Conservation (phyloP, 1,284 basidiomycete genomes). For the Cerrena zonata region DNA sequence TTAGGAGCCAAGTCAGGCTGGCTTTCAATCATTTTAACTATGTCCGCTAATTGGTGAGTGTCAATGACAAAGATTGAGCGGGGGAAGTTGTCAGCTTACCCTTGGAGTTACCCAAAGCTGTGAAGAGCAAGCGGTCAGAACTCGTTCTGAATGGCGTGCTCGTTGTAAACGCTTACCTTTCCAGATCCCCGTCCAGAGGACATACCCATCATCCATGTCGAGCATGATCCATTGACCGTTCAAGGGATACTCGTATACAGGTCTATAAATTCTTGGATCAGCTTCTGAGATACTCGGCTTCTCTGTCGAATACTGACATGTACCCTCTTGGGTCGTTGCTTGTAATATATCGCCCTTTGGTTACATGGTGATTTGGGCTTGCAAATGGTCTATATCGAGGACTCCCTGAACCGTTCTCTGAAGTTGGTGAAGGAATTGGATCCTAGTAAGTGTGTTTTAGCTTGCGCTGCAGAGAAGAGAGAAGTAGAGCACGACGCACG, state of each 20-base stretch:
- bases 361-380: conserved; percentile 72
- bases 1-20: conserved; percentile 77
- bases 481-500: conserved; percentile 15
- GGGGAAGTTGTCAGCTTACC: conserved; percentile 34
- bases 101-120: conserved; percentile 80
- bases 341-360: conserved; percentile 79
- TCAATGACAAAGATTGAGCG: conserved; percentile 9
- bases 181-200: conserved; percentile 84
- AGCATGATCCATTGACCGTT: conserved; percentile 90
- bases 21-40: conserved; percentile 83
- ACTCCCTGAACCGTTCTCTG: conserved; percentile 30
- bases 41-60: conserved; percentile 56
- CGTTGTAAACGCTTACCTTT: conserved; percentile 50
- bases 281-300: background rate
- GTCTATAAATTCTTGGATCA: conserved; percentile 37
- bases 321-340: conserved; percentile 82
- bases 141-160: background rate
- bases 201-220: conserved; percentile 84
- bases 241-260: conserved; percentile 81
- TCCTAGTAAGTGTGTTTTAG: conserved; percentile 34
- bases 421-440: conserved; percentile 42
- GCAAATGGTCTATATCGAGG: conserved; percentile 71
- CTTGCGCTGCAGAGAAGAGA: conserved; percentile 1
- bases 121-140: conserved; percentile 4
- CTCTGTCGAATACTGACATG: conserved; percentile 47